Evolutionary conservation across 2,329 filamentous ascomycete genomes (phyloP).

Genomic region (Fusarium sp.): DNA sequence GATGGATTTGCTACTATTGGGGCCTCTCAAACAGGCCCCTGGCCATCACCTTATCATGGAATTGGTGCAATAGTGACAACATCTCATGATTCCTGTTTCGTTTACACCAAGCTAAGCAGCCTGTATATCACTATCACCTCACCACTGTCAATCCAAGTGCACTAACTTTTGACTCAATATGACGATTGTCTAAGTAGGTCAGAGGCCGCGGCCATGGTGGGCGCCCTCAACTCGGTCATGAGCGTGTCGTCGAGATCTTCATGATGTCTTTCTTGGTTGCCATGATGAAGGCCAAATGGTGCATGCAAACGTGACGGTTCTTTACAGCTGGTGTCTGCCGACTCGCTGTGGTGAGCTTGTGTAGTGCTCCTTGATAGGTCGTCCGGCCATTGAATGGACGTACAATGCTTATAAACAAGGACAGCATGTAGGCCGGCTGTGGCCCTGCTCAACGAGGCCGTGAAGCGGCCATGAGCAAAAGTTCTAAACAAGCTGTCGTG

Average conservation of each 20-base stretch:
- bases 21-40: constrained; percentile 11
- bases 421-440: constrained; percentile 24
- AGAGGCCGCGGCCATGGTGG: constrained; percentile 24
- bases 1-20: constrained; percentile 19
- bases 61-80: constrained; percentile 12
- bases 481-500: constrained; percentile 39
- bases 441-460: constrained; percentile 28
- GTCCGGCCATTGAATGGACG: constrained; percentile 18
- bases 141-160: constrained; percentile 1
- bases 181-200: constrained; percentile 18
- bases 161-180: constrained; percentile 21
- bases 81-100: constrained; percentile 34
- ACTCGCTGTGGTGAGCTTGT: constrained; percentile 35
- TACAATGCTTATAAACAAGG: constrained; percentile 32
- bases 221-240: not conserved
- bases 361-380: constrained; percentile 22
- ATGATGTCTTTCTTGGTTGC: constrained; percentile 19
- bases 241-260: not conserved
- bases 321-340: constrained; percentile 29
- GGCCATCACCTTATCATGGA: constrained; percentile 5
- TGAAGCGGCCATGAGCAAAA: constrained; percentile 27
- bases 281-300: constrained; percentile 1
- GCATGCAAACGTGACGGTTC: constrained; percentile 22
- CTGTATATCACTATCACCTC: not conserved
- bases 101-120: constrained; percentile 1